Base-by-base conservation (phyloP, 345 rosid species). In the Lumnitzera racemosa region DNA sequence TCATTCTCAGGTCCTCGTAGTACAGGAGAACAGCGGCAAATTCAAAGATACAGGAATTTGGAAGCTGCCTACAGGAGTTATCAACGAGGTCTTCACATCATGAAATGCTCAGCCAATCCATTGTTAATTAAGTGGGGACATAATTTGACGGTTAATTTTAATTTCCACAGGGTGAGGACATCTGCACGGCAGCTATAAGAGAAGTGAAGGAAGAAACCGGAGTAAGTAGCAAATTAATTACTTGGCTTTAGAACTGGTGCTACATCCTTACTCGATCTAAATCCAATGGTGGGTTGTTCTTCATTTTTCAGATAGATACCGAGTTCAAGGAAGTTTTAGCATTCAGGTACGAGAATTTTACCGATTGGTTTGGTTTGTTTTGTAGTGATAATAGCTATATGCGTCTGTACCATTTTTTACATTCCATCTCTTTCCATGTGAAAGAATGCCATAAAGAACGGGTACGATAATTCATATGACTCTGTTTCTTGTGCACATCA, bases 141-240 rank as follows among this genome's bases (percentile, higher is more conserved):
- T 29, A 24, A 14, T 6, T 16, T 49, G 51, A 63, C 59, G 62
- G 46, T 62, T 36, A 36, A 4, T 64, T 11, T 59, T 63, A 60
- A 13, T 20, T 23, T 63, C 51, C 36, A 31, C 74, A 88, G 96
- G 96, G 90, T 16, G 98, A 91, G 80, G 86, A 91, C 66, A 79
- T 88, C 5, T 74, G 69, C 50, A 2, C 46, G 24, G 95, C 86
- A 47, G 87, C 87, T 53, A 58, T 78, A 6, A 74, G 96, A 74
- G 98, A 89, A 72, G 96, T 86, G 24, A 72, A 83, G 67, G 98
- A 91, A 89, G 98, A 88, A 68, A 89, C 95, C 0, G 87, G 86
- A 70, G 98, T 89, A 73, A 73, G 91, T 70, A 11, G 53, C 15
- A 56, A 27, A 24, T 1, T 2, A 13, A 0, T 56, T 20, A n/a